These are phyloP conservation scores for Sclerotinia subarctica DNA, from an alignment of 2,329 filamentous ascomycete genomes.

Conservation along the genomic window DNA sequence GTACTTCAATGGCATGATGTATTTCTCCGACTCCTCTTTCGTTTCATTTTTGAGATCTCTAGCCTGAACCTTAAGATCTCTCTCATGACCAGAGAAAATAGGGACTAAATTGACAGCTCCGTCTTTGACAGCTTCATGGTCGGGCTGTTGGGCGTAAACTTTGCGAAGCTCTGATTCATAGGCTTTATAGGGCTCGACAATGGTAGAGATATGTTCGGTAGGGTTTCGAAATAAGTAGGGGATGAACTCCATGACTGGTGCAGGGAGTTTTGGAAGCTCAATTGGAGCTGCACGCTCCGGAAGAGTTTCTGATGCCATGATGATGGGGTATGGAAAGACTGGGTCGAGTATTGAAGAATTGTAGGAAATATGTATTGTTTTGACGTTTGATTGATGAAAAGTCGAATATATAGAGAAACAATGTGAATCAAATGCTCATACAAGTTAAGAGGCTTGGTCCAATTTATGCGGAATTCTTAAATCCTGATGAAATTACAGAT, in stretches of 20 bases:
- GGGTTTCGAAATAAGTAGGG: slow-evolving; percentile 54
- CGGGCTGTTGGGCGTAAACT: slow-evolving; percentile 65
- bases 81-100: slow-evolving; percentile 57
- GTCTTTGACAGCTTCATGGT: slow-evolving; percentile 55
- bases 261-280: slow-evolving; percentile 31
- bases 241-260: slow-evolving; percentile 36
- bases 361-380: not conserved
- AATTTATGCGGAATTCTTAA: not conserved
- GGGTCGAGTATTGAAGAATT: not conserved
- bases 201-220: slow-evolving; percentile 51
- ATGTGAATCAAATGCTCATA: not conserved
- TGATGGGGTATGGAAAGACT: not conserved
- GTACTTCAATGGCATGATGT: slow-evolving; percentile 65
- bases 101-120: slow-evolving; percentile 62
- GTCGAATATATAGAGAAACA: not conserved
- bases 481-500: not conserved
- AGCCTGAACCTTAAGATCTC: slow-evolving; percentile 58
- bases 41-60: slow-evolving; percentile 57
- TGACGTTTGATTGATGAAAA: not conserved
- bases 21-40: slow-evolving; percentile 58
- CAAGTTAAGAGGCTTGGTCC: not conserved
- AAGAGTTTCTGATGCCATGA: slow-evolving; percentile 7
- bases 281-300: slow-evolving; percentile 21
- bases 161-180: slow-evolving; percentile 66
- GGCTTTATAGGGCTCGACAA: slow-evolving; percentile 63